Evolutionary conservation across 1,284 basidiomycete genomes (phyloP), one percentile per base, ranked within the genome.

Genomic region (Cutaneotrichosporon cavernicola): DNA sequence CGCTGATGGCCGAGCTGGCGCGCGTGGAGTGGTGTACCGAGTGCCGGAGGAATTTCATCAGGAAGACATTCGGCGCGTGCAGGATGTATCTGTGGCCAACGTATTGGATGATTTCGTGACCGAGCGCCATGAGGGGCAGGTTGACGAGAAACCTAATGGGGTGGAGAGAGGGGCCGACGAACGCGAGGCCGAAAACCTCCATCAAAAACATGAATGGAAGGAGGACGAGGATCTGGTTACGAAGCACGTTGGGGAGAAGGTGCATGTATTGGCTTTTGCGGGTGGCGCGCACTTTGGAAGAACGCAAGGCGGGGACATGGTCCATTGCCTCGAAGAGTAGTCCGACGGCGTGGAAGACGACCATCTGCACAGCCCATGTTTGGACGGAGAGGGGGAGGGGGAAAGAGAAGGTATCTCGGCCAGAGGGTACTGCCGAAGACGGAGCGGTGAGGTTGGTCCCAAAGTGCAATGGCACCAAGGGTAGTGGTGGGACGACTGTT

Each of bases 31-130:
- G 51, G 51, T 53, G 51, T 5, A 53, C 51, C 16, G 51, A 53
- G 51, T 53, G 51, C 3, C 51, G 51, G 51, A 53, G 34, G 31
- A 53, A 34, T 31, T 53, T 53, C 51, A 53, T 53, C 4, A 53
- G 51, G 51, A 53, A 53, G 2, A 53, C 30, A 31, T 32, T 53
- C 2, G 51, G 51, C 18, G 51, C 51, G 51, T 53, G 51, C 31
- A 53, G 51, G 7, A 53, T 31, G 31, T 34, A 53, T 6, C 51
- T 30, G 31, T 53, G 51, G 51, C 51, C 51, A 34, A 53, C n/a
- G 31, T 53, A 53, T 14, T 53, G 51, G 18, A 53, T 16, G 51
- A 53, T 2, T 31, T 53, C 51, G 51, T 53, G 51, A 16, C 51
- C 51, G 31, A 53, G 31, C 26, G 51, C 51, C 51, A 53, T 53